These are phyloP conservation scores for Sporothrix variecibatus DNA, from an alignment of 2,329 filamentous ascomycete genomes.

Conservation along the genomic window DNA sequence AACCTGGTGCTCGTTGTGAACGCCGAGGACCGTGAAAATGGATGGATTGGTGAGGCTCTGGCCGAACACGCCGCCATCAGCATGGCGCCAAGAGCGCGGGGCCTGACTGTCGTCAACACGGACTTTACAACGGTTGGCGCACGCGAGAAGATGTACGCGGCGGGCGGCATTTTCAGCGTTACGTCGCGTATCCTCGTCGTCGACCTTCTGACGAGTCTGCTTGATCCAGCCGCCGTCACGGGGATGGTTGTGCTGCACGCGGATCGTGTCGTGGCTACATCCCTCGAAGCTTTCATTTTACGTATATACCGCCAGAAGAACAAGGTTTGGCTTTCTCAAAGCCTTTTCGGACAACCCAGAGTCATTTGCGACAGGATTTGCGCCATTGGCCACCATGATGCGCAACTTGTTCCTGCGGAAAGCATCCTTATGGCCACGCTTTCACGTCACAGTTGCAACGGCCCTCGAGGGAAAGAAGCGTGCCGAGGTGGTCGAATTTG, in stretches of 20 bases:
- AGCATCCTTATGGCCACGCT: conserved; percentile 87
- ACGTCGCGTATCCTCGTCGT: conserved; percentile 95
- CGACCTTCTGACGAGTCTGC: conserved; percentile 80
- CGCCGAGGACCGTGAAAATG: conserved; percentile 89
- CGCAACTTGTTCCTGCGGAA: conserved; percentile 88
- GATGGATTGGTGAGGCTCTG: conserved; percentile 93
- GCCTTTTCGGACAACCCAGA: conserved; percentile 94
- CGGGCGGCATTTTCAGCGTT: conserved; percentile 91
- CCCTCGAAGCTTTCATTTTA: conserved; percentile 91
- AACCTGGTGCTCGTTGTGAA: conserved; percentile 88
- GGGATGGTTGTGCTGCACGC: conserved; percentile 87
- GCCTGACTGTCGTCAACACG: conserved; percentile 89
- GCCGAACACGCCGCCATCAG: conserved; percentile 95
- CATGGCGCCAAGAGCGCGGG: conserved; percentile 76
- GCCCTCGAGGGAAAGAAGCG: conserved; percentile 89
- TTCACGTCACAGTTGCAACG: conserved; percentile 86
- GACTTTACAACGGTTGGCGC: conserved; percentile 85
- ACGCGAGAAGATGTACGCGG: conserved; percentile 87
- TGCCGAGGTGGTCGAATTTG: conserved; percentile 94
- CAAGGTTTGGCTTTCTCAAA: conserved; percentile 86
- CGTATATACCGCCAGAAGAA: conserved; percentile 94
- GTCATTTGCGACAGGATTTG: conserved; percentile 84
- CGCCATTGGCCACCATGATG: conserved; percentile 86
- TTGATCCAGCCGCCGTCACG: conserved; percentile 82
- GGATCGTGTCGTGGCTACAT: conserved; percentile 82